A percentile compares a stretch with the other conserved stretches of the same genome.
Evolutionary conservation across 179 eudicot species (phyloP).

Genomic region (Pouteria campechiana): DNA sequence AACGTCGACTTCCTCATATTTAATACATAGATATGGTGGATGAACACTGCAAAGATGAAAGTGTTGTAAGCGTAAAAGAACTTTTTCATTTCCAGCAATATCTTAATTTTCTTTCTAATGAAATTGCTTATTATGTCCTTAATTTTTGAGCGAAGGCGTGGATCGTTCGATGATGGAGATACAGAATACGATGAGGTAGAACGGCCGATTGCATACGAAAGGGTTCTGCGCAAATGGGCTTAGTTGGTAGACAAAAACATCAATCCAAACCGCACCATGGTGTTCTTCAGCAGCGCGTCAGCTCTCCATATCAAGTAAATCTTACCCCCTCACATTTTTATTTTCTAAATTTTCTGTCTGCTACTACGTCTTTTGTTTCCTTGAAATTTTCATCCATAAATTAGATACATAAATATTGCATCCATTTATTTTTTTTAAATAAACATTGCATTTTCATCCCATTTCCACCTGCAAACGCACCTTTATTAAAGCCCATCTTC

Average conservation of each 20-base stretch:
- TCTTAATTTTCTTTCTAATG: not conserved
- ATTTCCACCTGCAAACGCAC: too few species aligned
- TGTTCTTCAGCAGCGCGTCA: slow-evolving; percentile 88
- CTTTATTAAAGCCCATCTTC: too few species aligned
- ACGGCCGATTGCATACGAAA: slow-evolving; percentile 45
- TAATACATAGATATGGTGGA: slow-evolving; percentile 98
- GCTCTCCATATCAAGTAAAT: slow-evolving; percentile 80
- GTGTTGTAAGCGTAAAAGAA: slow-evolving; percentile 48
- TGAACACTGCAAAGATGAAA: slow-evolving; percentile 81
- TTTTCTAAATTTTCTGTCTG: too few species aligned
- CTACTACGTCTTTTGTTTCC: too few species aligned
- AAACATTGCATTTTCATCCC: too few species aligned
- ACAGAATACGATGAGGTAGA: slow-evolving; percentile 73
- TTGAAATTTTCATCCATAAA: too few species aligned
- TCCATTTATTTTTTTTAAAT: too few species aligned
- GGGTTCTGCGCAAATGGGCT: slow-evolving; percentile 80
- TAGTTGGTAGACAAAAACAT: slow-evolving; percentile 68
- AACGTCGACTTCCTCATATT: slow-evolving; percentile 67
- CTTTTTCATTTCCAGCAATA: not conserved
- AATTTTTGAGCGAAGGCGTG: slow-evolving; percentile 27
- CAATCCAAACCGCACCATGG: slow-evolving; percentile 52
- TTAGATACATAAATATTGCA: too few species aligned
- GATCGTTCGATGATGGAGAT: slow-evolving; percentile 71
- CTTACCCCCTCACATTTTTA: not conserved
- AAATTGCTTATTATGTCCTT: not conserved